Evolutionary conservation across 2,329 filamentous ascomycete species (phyloP).

Genomic region (Fusarium liriodendri): DNA sequence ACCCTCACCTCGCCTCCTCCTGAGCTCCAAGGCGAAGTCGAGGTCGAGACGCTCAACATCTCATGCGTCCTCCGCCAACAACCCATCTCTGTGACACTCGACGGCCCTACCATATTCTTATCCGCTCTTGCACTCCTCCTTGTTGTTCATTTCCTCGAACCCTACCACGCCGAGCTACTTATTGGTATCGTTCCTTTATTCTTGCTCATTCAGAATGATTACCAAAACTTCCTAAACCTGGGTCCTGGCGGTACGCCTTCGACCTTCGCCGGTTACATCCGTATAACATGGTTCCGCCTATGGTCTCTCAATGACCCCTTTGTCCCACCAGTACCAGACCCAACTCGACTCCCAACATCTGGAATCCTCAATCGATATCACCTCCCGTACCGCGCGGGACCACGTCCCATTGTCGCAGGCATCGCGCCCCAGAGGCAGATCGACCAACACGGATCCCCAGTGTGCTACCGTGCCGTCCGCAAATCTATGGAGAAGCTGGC

Average conservation of each 20-base stretch:
- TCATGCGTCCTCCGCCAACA: conserved; percentile 53
- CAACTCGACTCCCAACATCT: conserved; percentile 60
- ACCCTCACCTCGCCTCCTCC: conserved; percentile 38
- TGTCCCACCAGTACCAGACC: conserved; percentile 63
- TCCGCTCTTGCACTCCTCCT: conserved; percentile 59
- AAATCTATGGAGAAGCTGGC: conserved; percentile 64
- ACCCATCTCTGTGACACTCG: conserved; percentile 64
- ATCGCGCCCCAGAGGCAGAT: conserved; percentile 86
- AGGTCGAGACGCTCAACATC: conserved; percentile 36
- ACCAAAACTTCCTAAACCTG: conserved; percentile 78
- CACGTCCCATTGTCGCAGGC: conserved; percentile 75
- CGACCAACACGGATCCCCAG: conserved; percentile 69
- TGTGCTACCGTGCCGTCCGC: conserved; percentile 67
- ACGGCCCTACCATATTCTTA: conserved; percentile 60
- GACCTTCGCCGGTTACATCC: conserved; percentile 78
- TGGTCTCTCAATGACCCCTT: conserved; percentile 80
- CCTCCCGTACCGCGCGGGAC: conserved; percentile 71
- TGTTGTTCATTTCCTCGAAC: conserved; percentile 63
- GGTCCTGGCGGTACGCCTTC: conserved; percentile 85
- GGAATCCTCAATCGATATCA: conserved; percentile 67
- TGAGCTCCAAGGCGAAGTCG: conserved; percentile 33
- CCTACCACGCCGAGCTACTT: conserved; percentile 60
- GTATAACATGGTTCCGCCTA: conserved; percentile 77
- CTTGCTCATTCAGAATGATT: conserved; percentile 74
- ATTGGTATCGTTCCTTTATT: conserved; percentile 61